phyloP scores from a whole-genome alignment of 495 filamentous ascomycete species.

The Corynascus novoguineensis region DNA sequence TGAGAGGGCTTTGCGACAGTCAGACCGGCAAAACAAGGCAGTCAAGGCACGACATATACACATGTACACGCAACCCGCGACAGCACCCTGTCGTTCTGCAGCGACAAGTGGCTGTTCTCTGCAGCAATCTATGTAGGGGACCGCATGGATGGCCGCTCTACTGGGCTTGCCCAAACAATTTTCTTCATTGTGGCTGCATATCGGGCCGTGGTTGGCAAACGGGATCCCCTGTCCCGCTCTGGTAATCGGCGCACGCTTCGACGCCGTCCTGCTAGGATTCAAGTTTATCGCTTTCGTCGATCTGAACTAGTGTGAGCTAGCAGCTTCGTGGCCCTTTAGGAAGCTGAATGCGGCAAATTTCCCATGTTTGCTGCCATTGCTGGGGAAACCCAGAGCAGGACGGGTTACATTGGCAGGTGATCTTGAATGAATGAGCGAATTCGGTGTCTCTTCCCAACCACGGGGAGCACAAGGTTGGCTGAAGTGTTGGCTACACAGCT shows the following conservation, averaged over 20 bases:
- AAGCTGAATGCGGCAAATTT: no score
- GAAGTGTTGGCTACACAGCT: no score
- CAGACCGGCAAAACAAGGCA: not conserved
- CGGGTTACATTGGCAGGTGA: no score
- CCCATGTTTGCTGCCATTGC: no score
- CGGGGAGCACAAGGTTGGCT: no score
- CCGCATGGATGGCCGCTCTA: not conserved
- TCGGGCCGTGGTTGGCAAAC: constrained; percentile 16
- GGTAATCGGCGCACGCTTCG: not conserved
- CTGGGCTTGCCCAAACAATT: not conserved
- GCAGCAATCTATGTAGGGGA: not conserved
- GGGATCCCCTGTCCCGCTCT: constrained; percentile 3
- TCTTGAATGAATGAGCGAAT: no score
- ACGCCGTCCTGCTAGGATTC: not conserved
- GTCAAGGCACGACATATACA: no score
- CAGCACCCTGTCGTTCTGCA: not conserved
- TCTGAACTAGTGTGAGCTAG: no score
- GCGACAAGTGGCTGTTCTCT: not conserved
- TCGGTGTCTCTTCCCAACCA: no score
- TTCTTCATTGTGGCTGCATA: constrained; percentile 10
- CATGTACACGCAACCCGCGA: no score
- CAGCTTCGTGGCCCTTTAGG: no score
- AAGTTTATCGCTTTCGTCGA: no score
- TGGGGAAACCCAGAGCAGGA: not conserved
- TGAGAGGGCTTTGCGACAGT: not conserved